Base-by-base conservation (phyloP, 2,329 filamentous ascomycete species). In the Pestalotiopsis sp. region DNA sequence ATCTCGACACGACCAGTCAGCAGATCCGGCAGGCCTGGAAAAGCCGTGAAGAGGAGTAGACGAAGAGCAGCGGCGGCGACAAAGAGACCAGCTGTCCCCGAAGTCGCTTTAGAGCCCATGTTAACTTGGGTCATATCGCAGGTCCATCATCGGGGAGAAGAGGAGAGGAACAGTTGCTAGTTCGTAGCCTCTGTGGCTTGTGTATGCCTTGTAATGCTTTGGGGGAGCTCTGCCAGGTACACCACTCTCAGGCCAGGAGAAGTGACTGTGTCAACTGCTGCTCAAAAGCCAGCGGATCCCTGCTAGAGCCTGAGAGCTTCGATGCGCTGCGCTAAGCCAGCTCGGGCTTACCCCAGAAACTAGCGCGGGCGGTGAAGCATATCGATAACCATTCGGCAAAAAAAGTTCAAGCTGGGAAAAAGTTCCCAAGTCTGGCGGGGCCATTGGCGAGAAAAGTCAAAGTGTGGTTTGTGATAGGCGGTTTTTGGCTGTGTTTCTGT, bases 1-100 rank as follows among this genome's bases (percentile, higher is more conserved):
- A 99, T 92, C 85, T 99, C 96, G 75, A 98, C 96, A 77, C 96
- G 92, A 72, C 92, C 93, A 23, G 94, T 96, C 71, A 99, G 86
- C 71, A 97, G 86, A 79, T 94, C 91, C 65, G 95, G 93, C 55
- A 99, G 86, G 49, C 88, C 89, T 71, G 96, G 95, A 78, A 98
- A 97, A 68, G 90, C 85, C 69, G 91, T 85, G 79, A 94, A 95
- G 66, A 98, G 88, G 67, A 93, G 82, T 69, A 98, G 86, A 74
- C 96, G 91, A 74, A 98, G 85, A 71, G 91, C 87, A 67, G 93
- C 91, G 69, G 95, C 95, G 65, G 90, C 89, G 69, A 86, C 86
- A 78, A 94, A 97, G 69, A 98, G 87, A 76, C 88, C 84, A 63
- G 85, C 83, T 91, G 80, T 79, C 75, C 73, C 78, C 60, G 85